Evolutionary conservation across 169 alveolate species (phyloP).

Genomic region (Cryptosporidium viatorum): DNA sequence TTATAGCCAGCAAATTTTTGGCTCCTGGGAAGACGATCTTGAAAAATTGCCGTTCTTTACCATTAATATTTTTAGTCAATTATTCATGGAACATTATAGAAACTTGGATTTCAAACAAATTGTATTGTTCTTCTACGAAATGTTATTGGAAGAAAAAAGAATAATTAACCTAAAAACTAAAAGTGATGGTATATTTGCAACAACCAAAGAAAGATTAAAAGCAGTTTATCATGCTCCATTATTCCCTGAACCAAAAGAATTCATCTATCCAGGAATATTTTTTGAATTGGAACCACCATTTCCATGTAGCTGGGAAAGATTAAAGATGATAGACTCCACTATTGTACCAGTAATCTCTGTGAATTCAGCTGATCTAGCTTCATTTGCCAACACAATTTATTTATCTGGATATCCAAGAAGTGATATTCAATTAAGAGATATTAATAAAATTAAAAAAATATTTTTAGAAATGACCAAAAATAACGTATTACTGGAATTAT

Average conservation of each 20-base stretch:
- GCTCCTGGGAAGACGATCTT: conserved; percentile 33
- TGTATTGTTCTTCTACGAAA: conserved; percentile 53
- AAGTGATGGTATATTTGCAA: background rate
- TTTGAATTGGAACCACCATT: conserved; percentile 56
- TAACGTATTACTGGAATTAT: background rate
- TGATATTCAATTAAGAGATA: conserved; percentile 29
- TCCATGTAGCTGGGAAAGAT: conserved; percentile 60
- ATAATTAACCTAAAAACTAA: conserved; percentile 21
- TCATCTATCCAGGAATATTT: conserved; percentile 56
- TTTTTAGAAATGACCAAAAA: background rate
- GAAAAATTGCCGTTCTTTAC: conserved; percentile 25
- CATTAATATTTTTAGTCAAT: conserved; percentile 9
- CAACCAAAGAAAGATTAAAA: conserved; percentile 8
- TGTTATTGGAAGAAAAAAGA: conserved; percentile 61
- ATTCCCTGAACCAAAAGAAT: conserved; percentile 32
- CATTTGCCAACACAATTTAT: background rate
- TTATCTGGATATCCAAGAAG: conserved; percentile 39
- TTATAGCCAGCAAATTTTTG: background rate
- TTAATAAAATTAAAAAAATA: background rate
- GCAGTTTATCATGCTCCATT: conserved; percentile 72
- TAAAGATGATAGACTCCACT: background rate
- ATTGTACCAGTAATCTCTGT: conserved; percentile 24
- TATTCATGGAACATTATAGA: conserved; percentile 15
- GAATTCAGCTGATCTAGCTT: background rate
- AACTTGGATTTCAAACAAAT: conserved; percentile 32